Percentiles rank a stretch among this genome's conserved stretches.
Evolutionary conservation across 345 rosid species (phyloP).

Genomic region (Lepidium sativum): DNA sequence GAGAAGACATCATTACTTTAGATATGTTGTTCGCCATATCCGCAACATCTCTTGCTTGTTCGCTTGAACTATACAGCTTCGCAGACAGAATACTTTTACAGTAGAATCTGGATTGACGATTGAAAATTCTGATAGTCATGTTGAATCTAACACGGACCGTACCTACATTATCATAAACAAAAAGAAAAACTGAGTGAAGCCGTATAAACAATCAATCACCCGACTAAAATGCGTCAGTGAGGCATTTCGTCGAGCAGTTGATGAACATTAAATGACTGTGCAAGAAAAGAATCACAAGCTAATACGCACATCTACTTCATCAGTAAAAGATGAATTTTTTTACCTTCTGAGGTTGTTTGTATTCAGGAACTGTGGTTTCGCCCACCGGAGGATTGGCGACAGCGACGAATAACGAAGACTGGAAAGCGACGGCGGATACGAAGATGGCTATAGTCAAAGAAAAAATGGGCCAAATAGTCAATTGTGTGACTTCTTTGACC

Average conservation of each 20-base stretch:
- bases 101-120: background rate
- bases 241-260: conserved; percentile 23
- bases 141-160: background rate
- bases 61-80: conserved; percentile 33
- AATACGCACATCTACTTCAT: background rate
- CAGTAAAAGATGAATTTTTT: background rate
- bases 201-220: background rate
- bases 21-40: conserved; percentile 39
- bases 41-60: conserved; percentile 27
- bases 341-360: background rate
- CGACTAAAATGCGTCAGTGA: background rate
- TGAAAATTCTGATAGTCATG: conserved; percentile 16
- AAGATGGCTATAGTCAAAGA: too few relatives aligned
- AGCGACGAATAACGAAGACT: background rate
- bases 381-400: background rate
- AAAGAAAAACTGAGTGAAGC: background rate
- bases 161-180: conserved; percentile 1
- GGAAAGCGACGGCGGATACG: background rate
- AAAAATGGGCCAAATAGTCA: background rate
- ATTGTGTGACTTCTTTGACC: background rate
- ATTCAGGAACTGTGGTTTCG: background rate
- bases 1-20: conserved; percentile 64
- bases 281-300: background rate
- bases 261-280: background rate
- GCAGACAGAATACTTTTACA: conserved; percentile 17